Evolutionary conservation across 805 yeast species (phyloP).

Genomic region (Candida ficus): DNA sequence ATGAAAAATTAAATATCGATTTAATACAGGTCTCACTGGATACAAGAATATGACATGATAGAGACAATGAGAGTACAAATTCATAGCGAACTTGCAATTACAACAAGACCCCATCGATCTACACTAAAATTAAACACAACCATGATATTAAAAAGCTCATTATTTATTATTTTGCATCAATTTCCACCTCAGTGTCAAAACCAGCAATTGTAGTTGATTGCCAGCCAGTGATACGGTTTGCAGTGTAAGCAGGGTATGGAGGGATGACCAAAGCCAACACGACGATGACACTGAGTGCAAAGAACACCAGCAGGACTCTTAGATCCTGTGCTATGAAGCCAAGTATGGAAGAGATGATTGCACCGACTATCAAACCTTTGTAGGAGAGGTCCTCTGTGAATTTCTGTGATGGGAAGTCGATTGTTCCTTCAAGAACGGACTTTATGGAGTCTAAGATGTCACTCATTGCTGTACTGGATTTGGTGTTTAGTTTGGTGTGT

Average conservation of each 20-base stretch:
- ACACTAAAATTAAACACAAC: no score
- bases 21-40: no score
- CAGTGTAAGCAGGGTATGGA: constrained; percentile 52
- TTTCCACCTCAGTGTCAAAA: not conserved
- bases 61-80: no score
- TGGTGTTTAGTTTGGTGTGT: not conserved
- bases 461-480: constrained; percentile 24
- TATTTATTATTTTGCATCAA: no score
- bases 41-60: no score
- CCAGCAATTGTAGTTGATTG: constrained; percentile 4
- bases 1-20: no score
- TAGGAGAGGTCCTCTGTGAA: constrained; percentile 16
- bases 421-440: constrained; percentile 26
- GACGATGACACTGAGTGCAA: constrained; percentile 31
- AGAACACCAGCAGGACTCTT: constrained; percentile 31
- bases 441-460: constrained; percentile 24
- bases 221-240: constrained; percentile 22
- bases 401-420: constrained; percentile 29
- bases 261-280: constrained; percentile 43
- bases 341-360: constrained; percentile 35
- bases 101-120: no score
- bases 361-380: constrained; percentile 18
- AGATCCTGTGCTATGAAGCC: constrained; percentile 49
- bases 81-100: no score
- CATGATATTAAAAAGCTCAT: no score